These are phyloP conservation scores for Lobosporangium transversale DNA, from an alignment of 192 early-diverging fungal species.

Conservation along the genomic window DNA sequence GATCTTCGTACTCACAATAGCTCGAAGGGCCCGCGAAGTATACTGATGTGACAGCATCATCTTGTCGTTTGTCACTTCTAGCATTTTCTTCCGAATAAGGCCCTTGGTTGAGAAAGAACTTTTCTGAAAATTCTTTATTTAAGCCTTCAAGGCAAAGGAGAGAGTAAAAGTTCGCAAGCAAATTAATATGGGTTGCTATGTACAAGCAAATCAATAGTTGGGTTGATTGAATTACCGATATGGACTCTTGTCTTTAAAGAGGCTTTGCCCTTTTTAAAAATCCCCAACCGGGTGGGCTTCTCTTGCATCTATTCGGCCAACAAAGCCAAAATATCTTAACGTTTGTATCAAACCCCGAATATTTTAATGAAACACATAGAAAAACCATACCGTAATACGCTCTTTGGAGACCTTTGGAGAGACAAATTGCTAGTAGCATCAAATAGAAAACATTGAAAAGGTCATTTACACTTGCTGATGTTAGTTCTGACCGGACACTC, in stretches of 20 bases:
- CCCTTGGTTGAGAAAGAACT: slow-evolving; percentile 7
- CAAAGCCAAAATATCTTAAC: not conserved
- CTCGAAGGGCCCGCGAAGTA: too few relatives aligned
- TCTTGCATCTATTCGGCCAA: slow-evolving; percentile 10
- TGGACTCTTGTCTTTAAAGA: slow-evolving; percentile 16
- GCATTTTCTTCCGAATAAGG: not conserved
- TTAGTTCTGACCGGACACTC: too few relatives aligned
- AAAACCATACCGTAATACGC: slow-evolving; percentile 27
- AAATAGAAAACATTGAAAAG: not conserved
- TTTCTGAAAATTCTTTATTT: slow-evolving; percentile 29
- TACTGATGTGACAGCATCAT: slow-evolving; percentile 9
- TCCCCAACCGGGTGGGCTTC: slow-evolving; percentile 1
- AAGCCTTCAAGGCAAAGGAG: too few relatives aligned
- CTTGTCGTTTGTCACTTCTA: not conserved
- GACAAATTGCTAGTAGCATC: slow-evolving; percentile 19
- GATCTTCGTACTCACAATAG: too few relatives aligned
- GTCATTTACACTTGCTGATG: too few relatives aligned
- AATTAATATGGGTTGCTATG: too few relatives aligned
- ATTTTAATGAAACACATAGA: too few relatives aligned
- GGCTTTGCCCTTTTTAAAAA: slow-evolving; percentile 45
- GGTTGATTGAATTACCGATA: slow-evolving; percentile 9
- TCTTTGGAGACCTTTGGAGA: slow-evolving; percentile 22
- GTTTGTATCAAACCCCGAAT: too few relatives aligned
- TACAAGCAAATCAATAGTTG: too few relatives aligned
- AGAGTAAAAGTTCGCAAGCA: too few relatives aligned